Evolutionary conservation across 129 eudicot species (phyloP), one percentile per base, ranked within the genome.

Genomic region (Smallanthus sonchifolius): DNA sequence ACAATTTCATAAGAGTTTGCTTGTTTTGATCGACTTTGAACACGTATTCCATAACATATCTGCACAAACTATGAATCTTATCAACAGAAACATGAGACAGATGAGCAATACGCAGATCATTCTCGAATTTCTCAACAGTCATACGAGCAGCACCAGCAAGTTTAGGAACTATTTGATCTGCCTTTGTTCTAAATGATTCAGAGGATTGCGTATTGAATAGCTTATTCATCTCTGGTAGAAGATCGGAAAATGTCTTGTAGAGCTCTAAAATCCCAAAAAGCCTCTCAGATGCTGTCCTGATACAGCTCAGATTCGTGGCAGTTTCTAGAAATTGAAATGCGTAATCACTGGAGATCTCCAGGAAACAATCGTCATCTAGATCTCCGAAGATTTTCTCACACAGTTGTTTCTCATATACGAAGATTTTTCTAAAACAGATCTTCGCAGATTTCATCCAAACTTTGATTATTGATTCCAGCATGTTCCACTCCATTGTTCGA

Each of bases 201-300:
- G 63, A 56, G 36, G 63, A 30, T 59, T 30, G 40, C 10, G 65
- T 28, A 11, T 55, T 20, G 4, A 55, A 55, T 7, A 55, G 11
- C 36, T 19, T 59, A 32, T 30, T 59, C 65, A 59, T 59, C 39
- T 11, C 39, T 10, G 65, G 65, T 32, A 59, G 65, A 59, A 59
- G 65, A 59, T 59, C 65, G 0, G 39, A 28, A 4, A 11, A 59
- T 5, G 65, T 59, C 65, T 28, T 59, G 65, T 59, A 32, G 7
- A 59, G 65, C 40, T 59, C 65, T 59, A 59, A 59, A 32, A 59
- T 59, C 65, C 39, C 38, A 59, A 59, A 59, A 30, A 59, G 65
- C 65, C 65, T 59, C 7, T 59, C 65, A 59, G 65, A 59, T 30
- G 65, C 65, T 11, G 6, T 11, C 39, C 4, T 59, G 4, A 59